A percentile compares a stretch with the other conserved stretches of the same genome.
Evolutionary conservation across 2,329 filamentous ascomycete genomes (phyloP).

Genomic region (Fusarium sublunatum): DNA sequence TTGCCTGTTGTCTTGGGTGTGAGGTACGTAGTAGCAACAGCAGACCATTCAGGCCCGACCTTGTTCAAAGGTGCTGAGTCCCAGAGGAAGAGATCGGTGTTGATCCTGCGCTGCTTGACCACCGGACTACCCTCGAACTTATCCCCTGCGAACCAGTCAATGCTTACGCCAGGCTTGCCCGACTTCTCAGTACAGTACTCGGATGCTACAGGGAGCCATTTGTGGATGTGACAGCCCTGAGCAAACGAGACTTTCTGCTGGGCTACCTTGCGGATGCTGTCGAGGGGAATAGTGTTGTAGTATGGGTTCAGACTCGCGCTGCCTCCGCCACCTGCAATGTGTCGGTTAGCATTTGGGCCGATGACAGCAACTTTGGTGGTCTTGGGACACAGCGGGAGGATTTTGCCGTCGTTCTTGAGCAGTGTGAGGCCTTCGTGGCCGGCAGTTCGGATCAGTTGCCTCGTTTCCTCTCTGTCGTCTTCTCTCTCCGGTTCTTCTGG

Average conservation of each 20-base stretch:
- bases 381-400: constrained; percentile 68
- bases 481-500: constrained; percentile 67
- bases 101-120: constrained; percentile 68
- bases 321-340: constrained; percentile 75
- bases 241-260: constrained; percentile 69
- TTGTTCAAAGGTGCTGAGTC: constrained; percentile 72
- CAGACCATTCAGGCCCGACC: constrained; percentile 72
- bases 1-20: constrained; percentile 68
- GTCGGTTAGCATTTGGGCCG: constrained; percentile 73
- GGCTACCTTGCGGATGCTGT: constrained; percentile 68
- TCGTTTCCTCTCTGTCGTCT: constrained; percentile 67
- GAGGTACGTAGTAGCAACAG: constrained; percentile 69
- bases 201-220: constrained; percentile 46
- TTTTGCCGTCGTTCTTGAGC: constrained; percentile 69
- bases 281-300: constrained; percentile 71
- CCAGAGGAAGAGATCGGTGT: constrained; percentile 77
- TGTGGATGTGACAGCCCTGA: constrained; percentile 45
- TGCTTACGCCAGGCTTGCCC: constrained; percentile 69
- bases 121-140: constrained; percentile 68
- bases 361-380: constrained; percentile 72
- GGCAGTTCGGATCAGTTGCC: constrained; percentile 68
- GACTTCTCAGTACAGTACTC: constrained; percentile 49
- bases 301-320: constrained; percentile 76
- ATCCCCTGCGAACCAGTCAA: constrained; percentile 74
- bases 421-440: constrained; percentile 72